phyloP scores from a whole-genome alignment of 2,329 filamentous ascomycete species.

The Thermochaetoides dissita region DNA sequence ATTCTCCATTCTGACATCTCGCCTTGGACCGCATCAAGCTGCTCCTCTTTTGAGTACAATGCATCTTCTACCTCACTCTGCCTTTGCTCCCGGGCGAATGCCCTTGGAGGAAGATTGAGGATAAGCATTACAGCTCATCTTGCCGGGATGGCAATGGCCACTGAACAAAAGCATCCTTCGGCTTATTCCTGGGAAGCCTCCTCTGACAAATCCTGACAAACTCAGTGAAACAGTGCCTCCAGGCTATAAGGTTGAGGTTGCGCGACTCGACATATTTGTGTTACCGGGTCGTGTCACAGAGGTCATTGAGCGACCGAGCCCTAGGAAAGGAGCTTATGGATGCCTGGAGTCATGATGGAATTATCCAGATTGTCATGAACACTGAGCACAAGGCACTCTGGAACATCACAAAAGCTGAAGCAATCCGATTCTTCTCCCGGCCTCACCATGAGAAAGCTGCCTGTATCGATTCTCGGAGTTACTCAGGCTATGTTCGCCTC shows the following conservation, averaged over 20 bases:
- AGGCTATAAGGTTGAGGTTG: constrained; percentile 17
- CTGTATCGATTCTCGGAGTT: constrained; percentile 31
- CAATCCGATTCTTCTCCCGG: constrained; percentile 26
- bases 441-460: constrained; percentile 24
- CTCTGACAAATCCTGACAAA: background rate
- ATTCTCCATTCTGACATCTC: too few species aligned
- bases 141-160: too few species aligned
- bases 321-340: constrained; percentile 27
- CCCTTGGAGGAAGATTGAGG: too few species aligned
- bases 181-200: too few species aligned
- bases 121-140: too few species aligned
- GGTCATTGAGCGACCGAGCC: constrained; percentile 16
- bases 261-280: constrained; percentile 27
- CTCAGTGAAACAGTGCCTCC: constrained; percentile 9
- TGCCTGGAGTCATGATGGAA: constrained; percentile 31
- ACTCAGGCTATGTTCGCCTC: constrained; percentile 36
- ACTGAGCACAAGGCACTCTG: constrained; percentile 22
- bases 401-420: constrained; percentile 23
- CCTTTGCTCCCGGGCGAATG: too few species aligned
- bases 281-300: constrained; percentile 24
- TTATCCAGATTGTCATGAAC: constrained; percentile 31
- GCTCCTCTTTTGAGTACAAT: too few species aligned
- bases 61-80: too few species aligned
- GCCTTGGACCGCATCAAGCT: too few species aligned
- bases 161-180: too few species aligned